A percentile compares a stretch with the other conserved stretches of the same genome.
These are phyloP conservation scores for Aspergillus eucalypticola DNA, from an alignment of 2,329 filamentous ascomycete species.

Conservation along the genomic window DNA sequence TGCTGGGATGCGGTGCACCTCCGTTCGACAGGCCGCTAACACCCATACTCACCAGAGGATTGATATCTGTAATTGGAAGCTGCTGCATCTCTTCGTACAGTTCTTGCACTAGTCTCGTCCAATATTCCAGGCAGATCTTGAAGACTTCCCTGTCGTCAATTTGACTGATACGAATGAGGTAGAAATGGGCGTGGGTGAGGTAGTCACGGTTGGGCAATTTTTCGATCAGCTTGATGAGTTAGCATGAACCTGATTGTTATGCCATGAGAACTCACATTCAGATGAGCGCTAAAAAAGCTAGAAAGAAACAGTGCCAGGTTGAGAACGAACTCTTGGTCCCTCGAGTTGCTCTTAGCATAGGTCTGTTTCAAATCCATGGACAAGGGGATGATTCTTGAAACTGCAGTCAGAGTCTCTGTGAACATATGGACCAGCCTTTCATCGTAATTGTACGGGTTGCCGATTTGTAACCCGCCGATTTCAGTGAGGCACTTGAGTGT, in stretches of 20 bases:
- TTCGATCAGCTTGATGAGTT: constrained; percentile 71
- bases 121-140: constrained; percentile 99
- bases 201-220: constrained; percentile 94
- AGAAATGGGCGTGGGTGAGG: constrained; percentile 94
- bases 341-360: constrained; percentile 86
- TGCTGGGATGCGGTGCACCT: constrained; percentile 78
- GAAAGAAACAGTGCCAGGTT: constrained; percentile 94
- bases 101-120: constrained; percentile 97
- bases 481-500: constrained; percentile 96
- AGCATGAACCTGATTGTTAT: not conserved
- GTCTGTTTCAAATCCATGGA: constrained; percentile 87
- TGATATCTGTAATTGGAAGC: constrained; percentile 88
- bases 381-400: constrained; percentile 89
- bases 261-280: constrained; percentile 61
- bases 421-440: constrained; percentile 98
- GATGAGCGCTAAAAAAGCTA: constrained; percentile 94
- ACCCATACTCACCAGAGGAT: constrained; percentile 80
- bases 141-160: constrained; percentile 99
- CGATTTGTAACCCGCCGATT: constrained; percentile 90
- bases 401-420: constrained; percentile 89
- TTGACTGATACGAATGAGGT: constrained; percentile 95
- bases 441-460: constrained; percentile 74
- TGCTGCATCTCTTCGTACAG: constrained; percentile 99
- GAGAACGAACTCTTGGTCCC: constrained; percentile 96
- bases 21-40: constrained; percentile 70